Evolutionary conservation across 1,284 basidiomycete genomes (phyloP), one percentile per base, ranked within the genome.

Genomic region (Cronartium quercuum): DNA sequence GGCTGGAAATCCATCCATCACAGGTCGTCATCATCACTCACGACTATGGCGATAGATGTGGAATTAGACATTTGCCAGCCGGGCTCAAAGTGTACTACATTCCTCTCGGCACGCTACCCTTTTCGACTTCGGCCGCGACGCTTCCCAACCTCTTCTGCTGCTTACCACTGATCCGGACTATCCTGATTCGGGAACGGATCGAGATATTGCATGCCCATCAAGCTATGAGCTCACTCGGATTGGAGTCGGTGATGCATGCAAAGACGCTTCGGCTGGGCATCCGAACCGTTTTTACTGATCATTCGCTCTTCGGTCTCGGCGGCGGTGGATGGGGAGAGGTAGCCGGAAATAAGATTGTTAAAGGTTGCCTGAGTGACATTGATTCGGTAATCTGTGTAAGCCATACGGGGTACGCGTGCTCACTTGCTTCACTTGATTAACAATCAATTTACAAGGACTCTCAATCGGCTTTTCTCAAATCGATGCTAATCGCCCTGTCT

Each of bases 1-100:
- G n/a, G 1, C 15, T 44, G 44, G 13, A 63, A 51, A 37, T 12
- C 12, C 41, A 6, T 3, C 21, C 34, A 1, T 64, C 6, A 3
- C 78, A 94, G 91, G 92, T 98, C 68, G 90, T 98, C 77, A 88
- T 96, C 38, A 91, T 98, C 77, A 97, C 95, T 0, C 96, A 98
- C 80, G 89, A 91, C 76, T 92, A 95, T 80, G 90, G 90, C 15
- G 87, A 91, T 78, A 89, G 94, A 34, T 88, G 90, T 41, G 95
- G 95, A 9, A 84, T 98, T 34, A 90, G 94, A 24, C 93, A 93
- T 88, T 85, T 99, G 0, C 89, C 92, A 6, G 86, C 82, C 41
- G 84, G 88, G 0, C 84, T 99, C 77, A 98, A 98, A 83, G 91
- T 98, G 21, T 99, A 98, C 83, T 88, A 98, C 82, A 86, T 98